Conservation (phyloP, 169 alveolate genomes). For the Plasmodium blacklocki region DNA sequence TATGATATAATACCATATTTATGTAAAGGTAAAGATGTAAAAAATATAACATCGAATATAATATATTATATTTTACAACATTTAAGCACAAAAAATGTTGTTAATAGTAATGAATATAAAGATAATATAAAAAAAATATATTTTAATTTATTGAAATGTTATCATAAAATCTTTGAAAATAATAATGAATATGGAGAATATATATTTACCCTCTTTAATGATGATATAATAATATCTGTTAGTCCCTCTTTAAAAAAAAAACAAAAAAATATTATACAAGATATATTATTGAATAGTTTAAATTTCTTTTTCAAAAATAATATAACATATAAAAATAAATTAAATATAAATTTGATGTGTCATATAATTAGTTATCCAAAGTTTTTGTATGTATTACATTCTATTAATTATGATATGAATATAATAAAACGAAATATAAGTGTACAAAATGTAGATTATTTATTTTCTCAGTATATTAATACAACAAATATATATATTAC, state of each 20-base stretch:
- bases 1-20: slow-evolving; percentile 28
- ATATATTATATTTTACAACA: slow-evolving; percentile 40
- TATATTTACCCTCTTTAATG: slow-evolving; percentile 52
- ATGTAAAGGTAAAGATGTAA: slow-evolving; percentile 33
- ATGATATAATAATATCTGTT: slow-evolving; percentile 32
- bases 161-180: slow-evolving; percentile 40
- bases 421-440: slow-evolving; percentile 15
- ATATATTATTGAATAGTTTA: slow-evolving; percentile 60
- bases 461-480: slow-evolving; percentile 35
- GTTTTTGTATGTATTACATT: slow-evolving; percentile 26
- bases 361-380: slow-evolving; percentile 42
- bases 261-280: slow-evolving; percentile 60
- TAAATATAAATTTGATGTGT: slow-evolving; percentile 61
- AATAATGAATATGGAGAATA: slow-evolving; percentile 20
- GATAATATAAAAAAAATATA: slow-evolving; percentile 50
- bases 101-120: slow-evolving; percentile 32
- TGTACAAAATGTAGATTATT: slow-evolving; percentile 34
- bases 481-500: slow-evolving; percentile 8
- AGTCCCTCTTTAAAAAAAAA: slow-evolving; percentile 59
- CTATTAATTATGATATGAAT: slow-evolving; percentile 24
- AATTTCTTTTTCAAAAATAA: slow-evolving; percentile 59
- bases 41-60: slow-evolving; percentile 30
- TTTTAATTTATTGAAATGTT: slow-evolving; percentile 19
- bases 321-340: slow-evolving; percentile 11
- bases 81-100: slow-evolving; percentile 34